Evolutionary conservation across 805 yeast genomes (phyloP).

Genomic region (Candida alai): DNA sequence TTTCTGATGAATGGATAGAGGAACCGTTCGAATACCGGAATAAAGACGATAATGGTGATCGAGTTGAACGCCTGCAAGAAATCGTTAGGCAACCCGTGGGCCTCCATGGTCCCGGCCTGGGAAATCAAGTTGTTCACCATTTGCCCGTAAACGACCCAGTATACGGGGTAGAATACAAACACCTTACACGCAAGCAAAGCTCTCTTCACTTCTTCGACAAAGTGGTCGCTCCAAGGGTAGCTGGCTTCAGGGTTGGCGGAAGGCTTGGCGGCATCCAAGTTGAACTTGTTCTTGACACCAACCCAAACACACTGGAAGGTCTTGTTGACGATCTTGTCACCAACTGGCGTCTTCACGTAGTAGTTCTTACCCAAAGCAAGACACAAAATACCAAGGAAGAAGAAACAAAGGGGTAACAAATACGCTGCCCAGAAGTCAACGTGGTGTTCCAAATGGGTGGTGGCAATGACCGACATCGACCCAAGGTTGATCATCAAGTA

Average conservation of each 20-base stretch:
- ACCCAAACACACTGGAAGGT: slow-evolving; percentile 42
- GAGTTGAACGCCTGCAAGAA: slow-evolving; percentile 72
- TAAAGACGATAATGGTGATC: slow-evolving; percentile 64
- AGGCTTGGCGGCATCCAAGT: slow-evolving; percentile 55
- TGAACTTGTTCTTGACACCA: slow-evolving; percentile 44
- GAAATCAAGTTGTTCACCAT: slow-evolving; percentile 69
- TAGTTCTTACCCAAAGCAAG: slow-evolving; percentile 48
- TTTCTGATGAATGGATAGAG: slow-evolving; percentile 43
- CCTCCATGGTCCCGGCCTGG: slow-evolving; percentile 69
- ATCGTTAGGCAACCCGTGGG: slow-evolving; percentile 77
- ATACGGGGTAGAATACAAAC: slow-evolving; percentile 63
- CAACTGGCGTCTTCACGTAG: slow-evolving; percentile 56
- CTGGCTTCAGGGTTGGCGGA: slow-evolving; percentile 43
- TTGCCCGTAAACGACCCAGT: slow-evolving; percentile 68
- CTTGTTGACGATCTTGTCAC: slow-evolving; percentile 55
- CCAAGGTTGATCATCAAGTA: slow-evolving; percentile 75
- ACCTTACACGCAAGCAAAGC: slow-evolving; percentile 68
- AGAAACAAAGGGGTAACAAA: slow-evolving; percentile 61
- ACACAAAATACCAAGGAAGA: slow-evolving; percentile 46
- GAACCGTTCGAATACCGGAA: slow-evolving; percentile 61
- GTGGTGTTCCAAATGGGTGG: slow-evolving; percentile 63
- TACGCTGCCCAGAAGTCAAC: slow-evolving; percentile 74
- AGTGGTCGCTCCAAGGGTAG: slow-evolving; percentile 58
- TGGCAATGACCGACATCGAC: slow-evolving; percentile 69
- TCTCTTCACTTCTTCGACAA: slow-evolving; percentile 67